phyloP scores from a whole-genome alignment of 192 early-diverging fungal species.

The Umbelopsis ramanniana region DNA sequence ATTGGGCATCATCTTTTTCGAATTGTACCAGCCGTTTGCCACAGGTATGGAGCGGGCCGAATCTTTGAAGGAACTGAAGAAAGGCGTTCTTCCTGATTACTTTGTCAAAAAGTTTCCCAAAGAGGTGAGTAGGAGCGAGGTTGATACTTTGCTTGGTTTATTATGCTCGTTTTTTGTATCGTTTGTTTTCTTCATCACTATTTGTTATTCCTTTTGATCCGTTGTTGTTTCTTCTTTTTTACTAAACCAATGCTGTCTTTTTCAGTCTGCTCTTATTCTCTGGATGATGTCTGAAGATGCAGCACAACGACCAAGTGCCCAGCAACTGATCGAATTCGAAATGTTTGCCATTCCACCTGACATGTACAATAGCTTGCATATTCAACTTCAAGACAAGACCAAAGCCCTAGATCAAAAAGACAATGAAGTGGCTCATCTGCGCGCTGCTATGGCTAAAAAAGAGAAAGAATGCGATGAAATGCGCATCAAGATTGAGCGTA shows the following conservation, averaged over 20 bases:
- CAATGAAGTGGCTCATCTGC: slow-evolving; percentile 46
- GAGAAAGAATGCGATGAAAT: slow-evolving; percentile 32
- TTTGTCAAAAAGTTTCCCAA: slow-evolving; percentile 74
- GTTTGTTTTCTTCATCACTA: slow-evolving; percentile 5
- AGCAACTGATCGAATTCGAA: slow-evolving; percentile 74
- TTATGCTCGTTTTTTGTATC: not conserved
- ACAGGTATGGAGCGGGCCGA: slow-evolving; percentile 92
- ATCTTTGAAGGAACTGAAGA: slow-evolving; percentile 66
- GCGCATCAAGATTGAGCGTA: slow-evolving; percentile 1
- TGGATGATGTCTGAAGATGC: slow-evolving; percentile 85
- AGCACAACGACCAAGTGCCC: slow-evolving; percentile 65
- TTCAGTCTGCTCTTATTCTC: slow-evolving; percentile 76
- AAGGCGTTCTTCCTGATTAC: slow-evolving; percentile 67
- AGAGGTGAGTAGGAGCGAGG: slow-evolving; percentile 58
- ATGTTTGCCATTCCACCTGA: slow-evolving; percentile 54
- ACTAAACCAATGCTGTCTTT: not conserved
- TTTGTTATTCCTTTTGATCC: not conserved
- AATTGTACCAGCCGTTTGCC: slow-evolving; percentile 86
- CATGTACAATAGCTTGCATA: slow-evolving; percentile 11
- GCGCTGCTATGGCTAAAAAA: slow-evolving; percentile 29
- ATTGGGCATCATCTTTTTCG: slow-evolving; percentile 95
- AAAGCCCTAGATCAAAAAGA: slow-evolving; percentile 29
- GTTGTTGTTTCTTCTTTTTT: slow-evolving; percentile 14
- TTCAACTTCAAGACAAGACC: slow-evolving; percentile 32
- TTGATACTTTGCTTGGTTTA: not conserved